Conservation (phyloP, 73 alveolate species). For the Uronychia setigera region DNA sequence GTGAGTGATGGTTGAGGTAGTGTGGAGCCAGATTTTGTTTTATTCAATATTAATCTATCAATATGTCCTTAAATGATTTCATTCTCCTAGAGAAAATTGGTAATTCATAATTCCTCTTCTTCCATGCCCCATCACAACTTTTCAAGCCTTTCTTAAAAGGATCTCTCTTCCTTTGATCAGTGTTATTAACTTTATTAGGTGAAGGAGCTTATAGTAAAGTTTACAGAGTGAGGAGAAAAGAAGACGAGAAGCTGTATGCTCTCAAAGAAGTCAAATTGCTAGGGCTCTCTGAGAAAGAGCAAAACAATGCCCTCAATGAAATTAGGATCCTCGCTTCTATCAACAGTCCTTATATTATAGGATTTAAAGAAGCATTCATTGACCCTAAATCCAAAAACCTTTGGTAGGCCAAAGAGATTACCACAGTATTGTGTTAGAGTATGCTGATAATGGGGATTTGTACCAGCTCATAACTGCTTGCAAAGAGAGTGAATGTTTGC, state of each 20-base stretch:
- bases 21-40: too few relatives aligned
- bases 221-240: background rate
- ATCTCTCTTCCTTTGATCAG: too few relatives aligned
- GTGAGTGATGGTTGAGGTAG: too few relatives aligned
- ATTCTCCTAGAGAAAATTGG: too few relatives aligned
- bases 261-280: background rate
- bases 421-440: slow-evolving; percentile 62
- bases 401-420: slow-evolving; percentile 51
- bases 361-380: slow-evolving; percentile 74
- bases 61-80: too few relatives aligned
- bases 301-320: slow-evolving; percentile 78
- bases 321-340: slow-evolving; percentile 78
- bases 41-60: too few relatives aligned
- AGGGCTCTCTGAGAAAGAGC: slow-evolving; percentile 66
- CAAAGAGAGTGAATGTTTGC: slow-evolving; percentile 18
- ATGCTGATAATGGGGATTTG: slow-evolving; percentile 65
- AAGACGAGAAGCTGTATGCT: background rate
- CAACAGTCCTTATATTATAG: slow-evolving; percentile 60
- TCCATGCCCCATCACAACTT: too few relatives aligned
- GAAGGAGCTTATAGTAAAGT: background rate
- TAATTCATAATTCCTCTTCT: too few relatives aligned
- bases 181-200: too few relatives aligned
- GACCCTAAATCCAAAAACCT: slow-evolving; percentile 57
- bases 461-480: slow-evolving; percentile 35
- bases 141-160: too few relatives aligned